Evolutionary conservation across 208 protist species (phyloP), one percentile per base, ranked within the genome.

Genomic region (Leishmania martiniquensis): DNA sequence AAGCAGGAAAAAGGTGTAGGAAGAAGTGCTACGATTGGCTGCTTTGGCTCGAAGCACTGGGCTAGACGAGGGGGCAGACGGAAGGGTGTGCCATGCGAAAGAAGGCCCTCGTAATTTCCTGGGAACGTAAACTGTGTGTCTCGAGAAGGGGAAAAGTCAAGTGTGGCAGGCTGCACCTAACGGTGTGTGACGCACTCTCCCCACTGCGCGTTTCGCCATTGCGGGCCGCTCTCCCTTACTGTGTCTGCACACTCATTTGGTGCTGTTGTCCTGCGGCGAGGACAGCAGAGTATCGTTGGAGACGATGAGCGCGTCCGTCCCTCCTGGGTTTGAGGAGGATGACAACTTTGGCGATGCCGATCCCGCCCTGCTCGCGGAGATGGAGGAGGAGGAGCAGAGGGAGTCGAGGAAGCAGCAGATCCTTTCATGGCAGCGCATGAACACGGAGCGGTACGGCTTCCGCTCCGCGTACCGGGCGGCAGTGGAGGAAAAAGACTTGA

Each of bases 371-470:
- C 69, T 88, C 6, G 75, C 72, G 4, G 84, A 87, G 75, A 63
- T 91, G 57, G 71, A 87, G 54, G 84, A 86, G 77, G 87, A 89
- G 42, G 81, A 90, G 69, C 77, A 78, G 49, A 37, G 60, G 22
- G 85, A 91, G 73, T 75, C 72, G 63, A 76, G 79, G 62, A 84
- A 89, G 52, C 71, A 68, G 72, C 83, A 80, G 45, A 89, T 94
- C 52, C 70, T 81, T 12, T 86, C 85, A 75, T 98, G 94, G 94
- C 85, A 91, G 42, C 80, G 81, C 44, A 81, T 85, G 45, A 96
- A 98, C 76, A 93, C 89, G 25, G 59, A 72, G 34, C 83, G 85
- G n/a, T 93, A 91, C 72, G 94, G 90, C 60, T 96, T 89, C 77
- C 91, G 93, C 51, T 66, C 89, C 20, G 87, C 88, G 15, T 96